phyloP scores from a whole-genome alignment of 257 asterid genomes.

The Solanum peruvianum region DNA sequence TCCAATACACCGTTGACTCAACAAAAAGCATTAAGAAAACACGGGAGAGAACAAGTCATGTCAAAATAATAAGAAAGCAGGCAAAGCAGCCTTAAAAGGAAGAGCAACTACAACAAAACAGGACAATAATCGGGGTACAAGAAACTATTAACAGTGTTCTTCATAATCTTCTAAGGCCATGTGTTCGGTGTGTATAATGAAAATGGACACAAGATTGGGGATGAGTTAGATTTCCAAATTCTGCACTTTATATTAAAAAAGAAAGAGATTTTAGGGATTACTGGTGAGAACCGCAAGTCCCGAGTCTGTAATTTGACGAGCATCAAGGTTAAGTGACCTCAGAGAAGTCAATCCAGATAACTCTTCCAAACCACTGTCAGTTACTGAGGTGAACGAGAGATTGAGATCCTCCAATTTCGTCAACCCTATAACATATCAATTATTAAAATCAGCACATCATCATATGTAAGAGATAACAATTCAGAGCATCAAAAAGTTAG shows the following conservation, averaged over 20 bases:
- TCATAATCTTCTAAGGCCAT: not conserved
- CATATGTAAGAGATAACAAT: not conserved
- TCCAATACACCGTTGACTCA: not conserved
- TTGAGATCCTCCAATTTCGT: constrained; percentile 21
- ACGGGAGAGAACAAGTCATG: not conserved
- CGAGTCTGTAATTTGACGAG: constrained; percentile 21
- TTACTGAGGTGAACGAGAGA: constrained; percentile 18
- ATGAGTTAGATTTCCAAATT: not conserved
- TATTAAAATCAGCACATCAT: not conserved
- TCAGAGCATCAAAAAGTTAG: not conserved
- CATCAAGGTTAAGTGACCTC: constrained; percentile 25
- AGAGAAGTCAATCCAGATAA: constrained; percentile 19
- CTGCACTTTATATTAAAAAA: not conserved
- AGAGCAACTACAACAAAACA: not conserved
- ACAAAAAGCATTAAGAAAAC: not conserved
- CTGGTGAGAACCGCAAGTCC: constrained; percentile 20
- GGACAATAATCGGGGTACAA: not conserved
- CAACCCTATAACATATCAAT: constrained; percentile 14
- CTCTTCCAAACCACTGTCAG: constrained; percentile 16
- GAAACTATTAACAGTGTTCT: not conserved
- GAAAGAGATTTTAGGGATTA: not conserved
- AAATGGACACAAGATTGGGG: not conserved
- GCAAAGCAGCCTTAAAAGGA: not conserved
- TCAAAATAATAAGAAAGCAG: not conserved
- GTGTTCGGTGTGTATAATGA: not conserved